Evolutionary conservation across 2,329 filamentous ascomycete species (phyloP).

Genomic region (Cordyceps sp.): DNA sequence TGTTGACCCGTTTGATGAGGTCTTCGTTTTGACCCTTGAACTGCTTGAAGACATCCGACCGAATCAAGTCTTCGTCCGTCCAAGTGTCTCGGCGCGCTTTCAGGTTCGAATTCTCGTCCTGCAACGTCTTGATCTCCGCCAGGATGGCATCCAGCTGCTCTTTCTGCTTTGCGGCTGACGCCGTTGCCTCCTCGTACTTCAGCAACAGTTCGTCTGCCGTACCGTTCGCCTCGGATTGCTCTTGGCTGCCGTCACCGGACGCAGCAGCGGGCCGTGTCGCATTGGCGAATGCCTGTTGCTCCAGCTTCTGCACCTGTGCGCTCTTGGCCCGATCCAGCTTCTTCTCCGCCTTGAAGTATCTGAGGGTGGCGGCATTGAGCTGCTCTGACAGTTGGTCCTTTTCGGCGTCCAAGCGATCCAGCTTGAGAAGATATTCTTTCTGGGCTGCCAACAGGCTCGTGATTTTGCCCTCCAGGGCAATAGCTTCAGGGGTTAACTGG

Average conservation of each 20-base stretch:
- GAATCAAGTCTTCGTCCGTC: conserved; percentile 84
- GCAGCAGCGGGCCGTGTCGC: conserved; percentile 30
- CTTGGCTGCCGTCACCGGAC: conserved; percentile 27
- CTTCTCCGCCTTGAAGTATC: conserved; percentile 92
- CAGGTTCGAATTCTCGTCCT: conserved; percentile 64
- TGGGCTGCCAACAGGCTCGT: conserved; percentile 62
- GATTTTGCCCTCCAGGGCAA: conserved; percentile 59
- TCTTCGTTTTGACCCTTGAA: conserved; percentile 85
- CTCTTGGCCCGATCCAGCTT: conserved; percentile 83
- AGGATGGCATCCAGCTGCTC: conserved; percentile 71
- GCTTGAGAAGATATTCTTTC: conserved; percentile 62
- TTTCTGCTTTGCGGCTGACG: conserved; percentile 67
- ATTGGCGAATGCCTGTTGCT: conserved; percentile 70
- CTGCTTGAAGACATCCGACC: conserved; percentile 85
- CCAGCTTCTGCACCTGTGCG: conserved; percentile 75
- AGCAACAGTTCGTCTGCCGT: conserved; percentile 52
- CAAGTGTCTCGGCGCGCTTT: conserved; percentile 52
- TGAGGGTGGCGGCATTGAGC: conserved; percentile 71
- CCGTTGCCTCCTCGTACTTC: conserved; percentile 61
- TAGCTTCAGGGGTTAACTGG: conserved; percentile 47
- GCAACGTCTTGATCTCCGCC: conserved; percentile 55
- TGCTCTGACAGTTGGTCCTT: conserved; percentile 77
- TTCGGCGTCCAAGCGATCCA: conserved; percentile 60
- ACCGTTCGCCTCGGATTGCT: conserved; percentile 33
- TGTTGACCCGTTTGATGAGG: conserved; percentile 79